These are phyloP conservation scores for Rhazya stricta DNA, from an alignment of 257 asterid species.

Conservation along the genomic window DNA sequence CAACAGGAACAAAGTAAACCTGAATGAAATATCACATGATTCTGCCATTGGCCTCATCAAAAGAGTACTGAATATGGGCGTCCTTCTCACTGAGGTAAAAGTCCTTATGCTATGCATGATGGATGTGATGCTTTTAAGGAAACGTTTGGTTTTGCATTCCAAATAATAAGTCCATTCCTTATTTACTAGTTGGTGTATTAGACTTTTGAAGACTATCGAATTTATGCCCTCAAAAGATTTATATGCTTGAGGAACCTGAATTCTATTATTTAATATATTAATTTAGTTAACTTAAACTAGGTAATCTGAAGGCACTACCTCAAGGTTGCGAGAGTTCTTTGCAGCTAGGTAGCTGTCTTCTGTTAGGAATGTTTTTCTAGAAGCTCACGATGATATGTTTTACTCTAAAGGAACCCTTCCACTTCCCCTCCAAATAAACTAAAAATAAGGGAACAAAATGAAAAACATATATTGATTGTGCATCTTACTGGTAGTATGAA, in stretches of 20 bases:
- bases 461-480: too few relatives aligned
- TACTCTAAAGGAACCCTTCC: too few relatives aligned
- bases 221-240: background rate
- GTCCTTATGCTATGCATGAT: slow-evolving; percentile 12
- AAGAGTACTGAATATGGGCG: slow-evolving; percentile 65
- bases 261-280: too few relatives aligned
- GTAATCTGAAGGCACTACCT: too few relatives aligned
- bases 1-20: slow-evolving; percentile 76
- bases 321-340: too few relatives aligned
- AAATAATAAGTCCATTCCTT: background rate
- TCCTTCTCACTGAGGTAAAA: slow-evolving; percentile 87
- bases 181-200: background rate
- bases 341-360: too few relatives aligned
- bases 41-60: slow-evolving; percentile 88
- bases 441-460: too few relatives aligned
- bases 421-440: too few relatives aligned
- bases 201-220: background rate
- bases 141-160: background rate
- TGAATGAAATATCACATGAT: slow-evolving; percentile 87
- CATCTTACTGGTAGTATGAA: background rate
- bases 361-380: too few relatives aligned
- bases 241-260: background rate
- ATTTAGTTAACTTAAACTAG: too few relatives aligned
- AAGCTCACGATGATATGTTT: too few relatives aligned
- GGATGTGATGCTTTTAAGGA: slow-evolving; percentile 14